Conservation (phyloP, 1,284 basidiomycete genomes). For the Pseudozyma sp. region DNA sequence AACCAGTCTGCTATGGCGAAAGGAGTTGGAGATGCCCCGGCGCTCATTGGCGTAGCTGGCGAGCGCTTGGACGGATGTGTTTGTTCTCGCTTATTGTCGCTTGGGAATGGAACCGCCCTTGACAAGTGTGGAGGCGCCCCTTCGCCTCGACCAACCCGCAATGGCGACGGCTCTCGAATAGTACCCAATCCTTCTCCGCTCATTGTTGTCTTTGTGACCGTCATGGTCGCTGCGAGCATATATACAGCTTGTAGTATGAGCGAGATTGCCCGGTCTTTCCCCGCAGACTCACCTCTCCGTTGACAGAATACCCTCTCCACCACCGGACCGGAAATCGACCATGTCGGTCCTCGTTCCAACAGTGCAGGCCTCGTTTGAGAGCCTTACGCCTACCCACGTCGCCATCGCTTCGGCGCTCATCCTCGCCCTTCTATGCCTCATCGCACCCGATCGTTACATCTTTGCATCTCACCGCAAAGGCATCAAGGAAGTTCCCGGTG, state of each 20-base stretch:
- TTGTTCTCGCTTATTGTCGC: not conserved
- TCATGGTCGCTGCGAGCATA: not conserved
- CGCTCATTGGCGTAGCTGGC: not conserved
- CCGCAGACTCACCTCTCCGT: too few relatives aligned
- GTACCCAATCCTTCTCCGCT: not conserved
- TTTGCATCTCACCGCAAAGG: constrained; percentile 42
- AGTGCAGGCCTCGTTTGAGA: constrained; percentile 32
- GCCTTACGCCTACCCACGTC: constrained; percentile 28
- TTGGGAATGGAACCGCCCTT: not conserved
- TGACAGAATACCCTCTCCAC: not conserved
- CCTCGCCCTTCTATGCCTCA: constrained; percentile 38
- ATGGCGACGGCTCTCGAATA: not conserved
- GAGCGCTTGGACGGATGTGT: not conserved
- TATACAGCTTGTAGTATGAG: not conserved
- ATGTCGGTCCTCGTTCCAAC: constrained; percentile 35
- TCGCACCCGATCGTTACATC: constrained; percentile 48
- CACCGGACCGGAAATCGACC: not conserved
- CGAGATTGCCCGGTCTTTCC: not conserved
- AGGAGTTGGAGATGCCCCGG: not conserved
- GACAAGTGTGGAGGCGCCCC: not conserved
- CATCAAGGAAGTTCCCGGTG: constrained; percentile 39
- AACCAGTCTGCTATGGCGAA: too few relatives aligned
- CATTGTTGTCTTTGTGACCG: not conserved
- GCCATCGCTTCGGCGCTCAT: constrained; percentile 30
- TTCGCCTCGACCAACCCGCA: not conserved